Conservation (phyloP, 1,139 yeast genomes). For the Zygosaccharomyces sapae region DNA sequence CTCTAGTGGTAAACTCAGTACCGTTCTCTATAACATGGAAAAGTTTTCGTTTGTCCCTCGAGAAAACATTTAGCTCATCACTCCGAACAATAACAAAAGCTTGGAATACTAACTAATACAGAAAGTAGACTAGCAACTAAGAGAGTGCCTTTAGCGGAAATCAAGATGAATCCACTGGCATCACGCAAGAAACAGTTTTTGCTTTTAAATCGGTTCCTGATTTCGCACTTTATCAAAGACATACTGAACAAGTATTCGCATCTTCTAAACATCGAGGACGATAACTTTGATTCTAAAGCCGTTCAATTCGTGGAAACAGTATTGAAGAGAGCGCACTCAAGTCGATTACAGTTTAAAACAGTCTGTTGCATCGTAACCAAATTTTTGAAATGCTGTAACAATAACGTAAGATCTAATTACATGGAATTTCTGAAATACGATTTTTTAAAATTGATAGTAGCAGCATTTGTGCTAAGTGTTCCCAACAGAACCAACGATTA, state of each 20-base stretch:
- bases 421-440: conserved; percentile 23
- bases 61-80: background rate
- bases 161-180: background rate
- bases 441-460: conserved; percentile 24
- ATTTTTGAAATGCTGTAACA: conserved; percentile 23
- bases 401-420: conserved; percentile 18
- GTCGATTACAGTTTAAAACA: conserved; percentile 25
- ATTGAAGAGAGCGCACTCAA: conserved; percentile 18
- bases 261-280: conserved; percentile 9
- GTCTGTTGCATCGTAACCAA: conserved; percentile 28
- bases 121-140: background rate
- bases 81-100: background rate
- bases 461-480: conserved; percentile 23
- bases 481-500: conserved; percentile 16
- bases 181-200: conserved; percentile 5
- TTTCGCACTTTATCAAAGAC: conserved; percentile 18
- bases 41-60: conserved; percentile 1
- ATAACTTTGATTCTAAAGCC: conserved; percentile 3
- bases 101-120: background rate
- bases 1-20: background rate
- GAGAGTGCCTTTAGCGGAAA: background rate
- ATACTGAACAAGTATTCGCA: conserved; percentile 14
- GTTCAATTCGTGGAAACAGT: conserved; percentile 18
- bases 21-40: background rate
- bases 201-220: conserved; percentile 18